Conservation (phyloP, 2,329 filamentous ascomycete species). For the Pseudogymnoascus sp. region DNA sequence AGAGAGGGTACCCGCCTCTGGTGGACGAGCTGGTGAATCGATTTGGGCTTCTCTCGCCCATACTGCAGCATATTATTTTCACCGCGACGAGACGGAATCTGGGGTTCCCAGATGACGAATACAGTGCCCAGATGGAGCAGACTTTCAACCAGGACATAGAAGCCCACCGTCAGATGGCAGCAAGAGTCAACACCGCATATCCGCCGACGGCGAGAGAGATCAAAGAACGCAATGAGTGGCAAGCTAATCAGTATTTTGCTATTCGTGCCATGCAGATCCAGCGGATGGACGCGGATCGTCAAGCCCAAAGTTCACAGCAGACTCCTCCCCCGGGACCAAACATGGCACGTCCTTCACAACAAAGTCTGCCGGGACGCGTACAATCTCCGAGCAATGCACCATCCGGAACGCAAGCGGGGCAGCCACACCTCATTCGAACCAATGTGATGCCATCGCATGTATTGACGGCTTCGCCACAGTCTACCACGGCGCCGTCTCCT, state of each 20-base stretch:
- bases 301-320: background rate
- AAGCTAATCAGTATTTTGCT: conserved; percentile 19
- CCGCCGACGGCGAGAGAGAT: conserved; percentile 25
- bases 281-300: background rate
- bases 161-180: conserved; percentile 25
- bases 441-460: background rate
- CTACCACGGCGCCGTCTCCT: background rate
- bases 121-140: conserved; percentile 30
- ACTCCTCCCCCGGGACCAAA: background rate
- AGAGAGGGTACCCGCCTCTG: conserved; percentile 45
- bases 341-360: conserved; percentile 9
- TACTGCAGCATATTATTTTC: conserved; percentile 49
- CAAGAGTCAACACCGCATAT: conserved; percentile 20
- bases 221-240: conserved; percentile 19
- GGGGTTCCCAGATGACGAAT: conserved; percentile 31
- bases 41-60: conserved; percentile 42
- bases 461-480: background rate
- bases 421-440: background rate
- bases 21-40: conserved; percentile 45
- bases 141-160: conserved; percentile 33
- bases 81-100: conserved; percentile 43
- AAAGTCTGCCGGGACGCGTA: background rate
- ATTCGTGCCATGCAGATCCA: conserved; percentile 15
- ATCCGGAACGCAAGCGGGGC: background rate
- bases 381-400: background rate